Evolutionary conservation across 768 basidiomycete species (phyloP).

Genomic region (Psilocybe azurescens): DNA sequence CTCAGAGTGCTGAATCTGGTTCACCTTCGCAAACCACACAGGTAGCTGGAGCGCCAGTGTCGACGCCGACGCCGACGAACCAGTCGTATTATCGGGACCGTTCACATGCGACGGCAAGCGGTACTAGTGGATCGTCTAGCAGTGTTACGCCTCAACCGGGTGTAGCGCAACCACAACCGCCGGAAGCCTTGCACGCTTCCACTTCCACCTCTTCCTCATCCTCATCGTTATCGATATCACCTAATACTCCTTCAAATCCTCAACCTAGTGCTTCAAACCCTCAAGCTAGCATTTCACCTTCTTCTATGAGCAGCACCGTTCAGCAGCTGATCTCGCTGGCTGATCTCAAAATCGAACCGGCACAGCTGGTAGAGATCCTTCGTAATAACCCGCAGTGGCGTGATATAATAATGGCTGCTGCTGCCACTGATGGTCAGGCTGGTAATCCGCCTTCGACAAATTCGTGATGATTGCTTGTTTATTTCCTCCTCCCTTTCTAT

Average conservation of each 20-base stretch:
- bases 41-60: not conserved
- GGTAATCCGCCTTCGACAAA: not conserved
- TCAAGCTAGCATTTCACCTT: not conserved
- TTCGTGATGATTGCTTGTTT: not conserved
- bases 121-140: not conserved
- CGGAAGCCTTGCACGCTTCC: not conserved
- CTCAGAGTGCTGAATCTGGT: slow-evolving; percentile 5
- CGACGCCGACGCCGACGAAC: slow-evolving; percentile 4
- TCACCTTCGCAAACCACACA: no score
- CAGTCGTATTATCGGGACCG: slow-evolving; percentile 5
- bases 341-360: slow-evolving; percentile 33
- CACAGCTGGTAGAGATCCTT: slow-evolving; percentile 41
- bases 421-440: slow-evolving; percentile 20
- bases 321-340: slow-evolving; percentile 36
- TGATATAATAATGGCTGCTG: slow-evolving; percentile 40
- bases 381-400: slow-evolving; percentile 43
- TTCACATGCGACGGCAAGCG: not conserved
- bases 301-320: slow-evolving; percentile 13
- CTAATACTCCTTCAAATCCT: not conserved
- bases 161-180: not conserved
- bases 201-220: not conserved
- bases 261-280: not conserved
- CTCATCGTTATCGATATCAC: not conserved
- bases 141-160: not conserved
- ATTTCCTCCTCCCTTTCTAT: not conserved